A percentile compares a stretch with the other conserved stretches of the same genome.
Conservation (phyloP, 352 stramenopile genomes). For the Globisporangium barbulae region DNA sequence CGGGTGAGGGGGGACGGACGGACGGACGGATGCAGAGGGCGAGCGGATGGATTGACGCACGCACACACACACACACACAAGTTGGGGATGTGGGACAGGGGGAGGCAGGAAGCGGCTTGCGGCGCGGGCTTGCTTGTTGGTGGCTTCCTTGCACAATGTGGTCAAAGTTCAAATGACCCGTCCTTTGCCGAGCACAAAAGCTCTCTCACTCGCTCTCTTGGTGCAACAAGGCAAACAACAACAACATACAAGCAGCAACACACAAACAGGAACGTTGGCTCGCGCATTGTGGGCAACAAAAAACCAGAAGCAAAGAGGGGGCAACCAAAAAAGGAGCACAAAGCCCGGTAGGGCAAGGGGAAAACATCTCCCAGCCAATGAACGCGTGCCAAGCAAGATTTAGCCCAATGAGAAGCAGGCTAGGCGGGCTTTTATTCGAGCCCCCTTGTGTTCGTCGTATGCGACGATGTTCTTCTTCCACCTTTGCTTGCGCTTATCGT, state of each 20-base stretch:
- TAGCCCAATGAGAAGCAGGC: conserved; percentile 13
- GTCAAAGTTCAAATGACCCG: conserved; percentile 71
- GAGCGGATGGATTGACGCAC: conserved; percentile 12
- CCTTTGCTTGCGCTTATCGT: conserved; percentile 14
- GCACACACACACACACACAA: conserved; percentile 14
- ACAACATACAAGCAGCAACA: conserved; percentile 4
- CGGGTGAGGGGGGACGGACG: not conserved
- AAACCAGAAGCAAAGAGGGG: conserved; percentile 11
- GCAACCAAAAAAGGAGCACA: conserved; percentile 13
- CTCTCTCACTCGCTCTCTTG: not conserved
- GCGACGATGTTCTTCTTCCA: conserved; percentile 18
- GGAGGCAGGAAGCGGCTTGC: not conserved
- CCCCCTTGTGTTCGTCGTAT: conserved; percentile 9
- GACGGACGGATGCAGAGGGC: conserved; percentile 9
- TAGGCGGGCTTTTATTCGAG: conserved; percentile 2
- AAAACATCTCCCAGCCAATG: conserved; percentile 24
- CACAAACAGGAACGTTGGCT: not conserved
- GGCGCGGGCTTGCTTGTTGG: conserved; percentile 13
- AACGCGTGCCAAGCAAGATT: not conserved
- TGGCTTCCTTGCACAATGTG: conserved; percentile 39
- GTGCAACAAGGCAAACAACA: not conserved
- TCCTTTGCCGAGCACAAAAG: conserved; percentile 17
- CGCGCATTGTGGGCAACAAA: not conserved
- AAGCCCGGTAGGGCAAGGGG: conserved; percentile 14
- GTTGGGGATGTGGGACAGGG: conserved; percentile 6